Conservation (phyloP, 2,329 filamentous ascomycete genomes). For the Pseudogymnoascus sp. region DNA sequence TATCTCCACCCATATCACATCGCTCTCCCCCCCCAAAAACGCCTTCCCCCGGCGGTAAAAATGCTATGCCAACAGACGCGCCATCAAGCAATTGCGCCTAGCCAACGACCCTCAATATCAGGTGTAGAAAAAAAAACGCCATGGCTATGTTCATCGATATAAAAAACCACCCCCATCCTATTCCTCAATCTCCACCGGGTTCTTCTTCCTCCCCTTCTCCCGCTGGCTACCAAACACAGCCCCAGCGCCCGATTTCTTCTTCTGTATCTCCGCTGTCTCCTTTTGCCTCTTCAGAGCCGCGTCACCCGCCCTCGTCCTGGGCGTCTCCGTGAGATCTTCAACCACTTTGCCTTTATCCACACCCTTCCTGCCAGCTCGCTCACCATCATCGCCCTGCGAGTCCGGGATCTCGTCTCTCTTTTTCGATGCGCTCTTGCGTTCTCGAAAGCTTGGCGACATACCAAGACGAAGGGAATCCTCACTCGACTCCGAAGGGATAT, state of each 20-base stretch:
- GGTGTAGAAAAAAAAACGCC: background rate
- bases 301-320: background rate
- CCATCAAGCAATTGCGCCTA: background rate
- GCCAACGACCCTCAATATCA: background rate
- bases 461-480: background rate
- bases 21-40: background rate
- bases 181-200: background rate
- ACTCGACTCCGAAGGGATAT: background rate
- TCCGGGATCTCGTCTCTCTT: background rate
- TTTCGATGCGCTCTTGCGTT: background rate
- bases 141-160: background rate
- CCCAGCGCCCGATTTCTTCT: background rate
- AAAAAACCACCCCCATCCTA: background rate
- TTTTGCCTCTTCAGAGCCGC: background rate
- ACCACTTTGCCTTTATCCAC: background rate
- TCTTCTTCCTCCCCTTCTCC: background rate
- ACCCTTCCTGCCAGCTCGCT: background rate
- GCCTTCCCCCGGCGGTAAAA: background rate
- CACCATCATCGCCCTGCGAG: background rate
- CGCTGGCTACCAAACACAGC: background rate
- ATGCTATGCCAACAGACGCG: background rate
- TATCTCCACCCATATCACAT: background rate
- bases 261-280: background rate
- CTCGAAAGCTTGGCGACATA: background rate
- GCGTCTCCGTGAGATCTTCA: background rate